phyloP scores from a whole-genome alignment of 768 basidiomycete genomes.

The Russula ochroleuca region DNA sequence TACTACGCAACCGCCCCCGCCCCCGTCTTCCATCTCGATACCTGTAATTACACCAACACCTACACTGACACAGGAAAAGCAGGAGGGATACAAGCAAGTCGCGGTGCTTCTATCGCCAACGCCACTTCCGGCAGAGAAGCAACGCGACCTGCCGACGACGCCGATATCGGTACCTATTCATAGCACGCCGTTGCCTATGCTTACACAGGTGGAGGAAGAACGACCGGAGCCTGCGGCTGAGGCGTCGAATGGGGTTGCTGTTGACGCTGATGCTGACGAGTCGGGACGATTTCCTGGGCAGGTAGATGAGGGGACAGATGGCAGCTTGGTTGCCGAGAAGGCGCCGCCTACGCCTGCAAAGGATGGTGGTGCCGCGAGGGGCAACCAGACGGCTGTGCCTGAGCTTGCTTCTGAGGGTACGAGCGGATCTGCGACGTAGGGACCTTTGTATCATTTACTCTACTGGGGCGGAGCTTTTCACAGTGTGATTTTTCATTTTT shows the following conservation, averaged over 20 bases:
- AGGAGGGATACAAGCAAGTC: constrained; percentile 33
- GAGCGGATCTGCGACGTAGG: constrained; percentile 3
- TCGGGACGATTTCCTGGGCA: neutral
- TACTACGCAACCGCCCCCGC: neutral
- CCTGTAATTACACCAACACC: neutral
- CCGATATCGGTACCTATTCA: constrained; percentile 8
- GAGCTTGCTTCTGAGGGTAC: neutral
- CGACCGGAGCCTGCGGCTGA: neutral
- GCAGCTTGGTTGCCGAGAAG: neutral
- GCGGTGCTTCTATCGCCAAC: constrained; percentile 21
- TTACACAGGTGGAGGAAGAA: neutral
- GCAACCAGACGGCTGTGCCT: neutral
- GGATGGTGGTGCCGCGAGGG: neutral
- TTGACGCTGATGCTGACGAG: neutral
- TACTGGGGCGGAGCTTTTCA: too few species aligned
- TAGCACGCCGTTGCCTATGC: constrained; percentile 1
- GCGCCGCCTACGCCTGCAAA: constrained; percentile 13
- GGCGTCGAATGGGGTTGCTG: neutral
- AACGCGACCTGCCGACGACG: constrained; percentile 2
- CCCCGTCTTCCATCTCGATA: neutral
- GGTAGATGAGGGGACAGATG: neutral
- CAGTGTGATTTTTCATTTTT: too few species aligned
- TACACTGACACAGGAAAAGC: constrained; percentile 16
- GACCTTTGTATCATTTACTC: neutral
- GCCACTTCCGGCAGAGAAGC: constrained; percentile 15